Evolutionary conservation across 2,329 filamentous ascomycete genomes (phyloP).

Genomic region (Scortechinia acanthostroma): DNA sequence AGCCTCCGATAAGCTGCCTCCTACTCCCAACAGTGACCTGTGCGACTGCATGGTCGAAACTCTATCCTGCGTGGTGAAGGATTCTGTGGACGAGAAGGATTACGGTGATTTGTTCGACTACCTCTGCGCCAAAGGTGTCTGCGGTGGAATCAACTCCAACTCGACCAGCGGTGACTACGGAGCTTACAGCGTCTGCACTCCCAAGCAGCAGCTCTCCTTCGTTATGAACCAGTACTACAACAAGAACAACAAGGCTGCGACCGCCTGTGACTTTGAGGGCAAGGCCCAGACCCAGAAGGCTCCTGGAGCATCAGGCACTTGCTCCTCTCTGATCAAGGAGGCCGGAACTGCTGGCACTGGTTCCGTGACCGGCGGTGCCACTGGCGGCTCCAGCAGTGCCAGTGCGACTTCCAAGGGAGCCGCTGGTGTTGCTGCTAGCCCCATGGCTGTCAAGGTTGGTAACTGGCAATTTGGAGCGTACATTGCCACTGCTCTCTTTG

Average conservation of each 20-base stretch:
- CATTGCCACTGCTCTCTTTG: conserved; percentile 35
- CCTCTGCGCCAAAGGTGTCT: conserved; percentile 54
- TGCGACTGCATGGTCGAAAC: conserved; percentile 81
- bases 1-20: conserved; percentile 68
- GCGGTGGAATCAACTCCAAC: conserved; percentile 64
- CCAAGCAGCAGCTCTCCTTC: conserved; percentile 65
- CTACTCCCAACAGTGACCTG: conserved; percentile 69
- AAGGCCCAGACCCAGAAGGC: conserved; percentile 47
- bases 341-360: conserved; percentile 57
- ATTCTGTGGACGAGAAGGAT: conserved; percentile 44
- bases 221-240: conserved; percentile 70
- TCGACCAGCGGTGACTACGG: conserved; percentile 65
- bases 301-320: conserved; percentile 37
- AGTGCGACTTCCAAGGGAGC: conserved; percentile 12
- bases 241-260: conserved; percentile 37
- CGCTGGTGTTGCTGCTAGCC: conserved; percentile 29
- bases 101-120: conserved; percentile 66
- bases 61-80: conserved; percentile 63
- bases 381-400: conserved; percentile 13
- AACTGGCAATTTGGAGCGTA: conserved; percentile 38
- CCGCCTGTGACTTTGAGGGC: conserved; percentile 68
- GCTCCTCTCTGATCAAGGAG: conserved; percentile 48
- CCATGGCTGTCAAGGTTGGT: conserved; percentile 33
- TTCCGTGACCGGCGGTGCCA: conserved; percentile 34
- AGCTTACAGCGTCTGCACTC: conserved; percentile 70